Percentiles rank a stretch among this genome's conserved stretches.
These are phyloP conservation scores for Cladorrhinum sp. DNA, from an alignment of 2,329 filamentous ascomycete species.

Conservation along the genomic window DNA sequence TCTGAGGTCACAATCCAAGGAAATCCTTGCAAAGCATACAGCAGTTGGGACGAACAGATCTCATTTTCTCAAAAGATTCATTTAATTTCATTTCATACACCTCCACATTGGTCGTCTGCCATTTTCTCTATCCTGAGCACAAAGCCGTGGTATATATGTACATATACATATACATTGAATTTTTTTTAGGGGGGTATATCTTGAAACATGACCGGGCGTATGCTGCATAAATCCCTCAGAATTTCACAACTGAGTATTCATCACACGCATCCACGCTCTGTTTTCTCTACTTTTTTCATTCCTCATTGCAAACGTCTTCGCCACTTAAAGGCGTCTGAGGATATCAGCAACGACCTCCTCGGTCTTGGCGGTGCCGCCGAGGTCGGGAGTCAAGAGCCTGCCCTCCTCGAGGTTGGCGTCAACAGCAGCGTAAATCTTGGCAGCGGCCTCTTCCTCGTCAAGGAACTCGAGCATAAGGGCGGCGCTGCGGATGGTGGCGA, in stretches of 20 bases:
- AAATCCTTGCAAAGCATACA: too few species aligned
- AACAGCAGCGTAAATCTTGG: conserved; percentile 85
- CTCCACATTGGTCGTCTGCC: too few species aligned
- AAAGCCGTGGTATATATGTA: background rate
- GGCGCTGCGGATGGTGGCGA: conserved; percentile 86
- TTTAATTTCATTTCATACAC: too few species aligned
- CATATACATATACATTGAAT: conserved; percentile 7
- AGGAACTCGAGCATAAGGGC: conserved; percentile 97
- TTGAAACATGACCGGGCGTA: too few species aligned
- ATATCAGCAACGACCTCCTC: conserved; percentile 86
- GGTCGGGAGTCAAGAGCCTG: conserved; percentile 78
- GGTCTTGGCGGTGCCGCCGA: conserved; percentile 83
- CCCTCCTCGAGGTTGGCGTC: conserved; percentile 86
- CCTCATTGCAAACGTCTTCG: too few species aligned
- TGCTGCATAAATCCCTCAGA: too few species aligned
- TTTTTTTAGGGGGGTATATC: too few species aligned
- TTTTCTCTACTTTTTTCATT: background rate
- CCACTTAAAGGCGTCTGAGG: conserved; percentile 71
- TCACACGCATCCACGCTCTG: background rate
- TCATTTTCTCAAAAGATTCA: too few species aligned
- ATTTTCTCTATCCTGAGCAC: too few species aligned
- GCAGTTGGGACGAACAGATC: too few species aligned
- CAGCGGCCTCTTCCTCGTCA: conserved; percentile 80
- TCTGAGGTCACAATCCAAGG: too few species aligned
- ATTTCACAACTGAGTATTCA: background rate